Evolutionary conservation across 1,284 basidiomycete species (phyloP).

Genomic region (Salmacisia buchloeana): DNA sequence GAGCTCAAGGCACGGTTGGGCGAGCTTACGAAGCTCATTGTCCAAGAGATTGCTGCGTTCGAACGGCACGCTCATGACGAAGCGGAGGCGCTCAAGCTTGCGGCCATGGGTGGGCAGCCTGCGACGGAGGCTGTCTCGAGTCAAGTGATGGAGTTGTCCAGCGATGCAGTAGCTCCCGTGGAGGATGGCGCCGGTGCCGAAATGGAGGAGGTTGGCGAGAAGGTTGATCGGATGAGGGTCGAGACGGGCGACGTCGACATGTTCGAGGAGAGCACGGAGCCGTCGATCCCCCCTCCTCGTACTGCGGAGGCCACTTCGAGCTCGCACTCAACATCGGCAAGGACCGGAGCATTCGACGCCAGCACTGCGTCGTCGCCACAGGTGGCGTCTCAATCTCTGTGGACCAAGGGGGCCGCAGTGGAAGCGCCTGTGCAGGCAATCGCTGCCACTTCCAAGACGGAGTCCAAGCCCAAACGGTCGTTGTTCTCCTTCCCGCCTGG

Average conservation of each 20-base stretch:
- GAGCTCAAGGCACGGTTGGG: slow-evolving; percentile 26
- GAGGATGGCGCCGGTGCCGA: not conserved
- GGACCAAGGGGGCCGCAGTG: too few species aligned
- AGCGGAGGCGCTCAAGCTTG: not conserved
- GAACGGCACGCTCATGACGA: slow-evolving; percentile 7
- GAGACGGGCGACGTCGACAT: slow-evolving; percentile 9
- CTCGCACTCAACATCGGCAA: not conserved
- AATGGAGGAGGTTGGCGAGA: slow-evolving; percentile 3
- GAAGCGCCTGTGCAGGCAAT: too few species aligned
- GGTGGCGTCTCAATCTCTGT: not conserved
- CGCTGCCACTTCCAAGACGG: too few species aligned
- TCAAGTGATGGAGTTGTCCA: too few species aligned
- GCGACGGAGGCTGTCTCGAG: not conserved
- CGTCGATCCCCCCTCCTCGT: not conserved
- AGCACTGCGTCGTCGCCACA: slow-evolving; percentile 1
- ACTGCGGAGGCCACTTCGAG: not conserved
- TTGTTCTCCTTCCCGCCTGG: slow-evolving; percentile 4
- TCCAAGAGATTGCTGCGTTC: slow-evolving; percentile 26
- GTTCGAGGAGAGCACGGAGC: not conserved
- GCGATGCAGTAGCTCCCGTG: not conserved
- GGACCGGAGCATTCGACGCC: not conserved
- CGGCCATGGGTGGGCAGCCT: not conserved
- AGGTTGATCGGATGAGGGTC: not conserved
- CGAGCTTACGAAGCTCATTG: slow-evolving; percentile 31
- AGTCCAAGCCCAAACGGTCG: slow-evolving; percentile 1